A percentile compares a stretch with the other conserved stretches of the same genome.
These are phyloP conservation scores for Colletotrichum falcatum DNA, from an alignment of 2,329 filamentous ascomycete genomes.

Conservation along the genomic window DNA sequence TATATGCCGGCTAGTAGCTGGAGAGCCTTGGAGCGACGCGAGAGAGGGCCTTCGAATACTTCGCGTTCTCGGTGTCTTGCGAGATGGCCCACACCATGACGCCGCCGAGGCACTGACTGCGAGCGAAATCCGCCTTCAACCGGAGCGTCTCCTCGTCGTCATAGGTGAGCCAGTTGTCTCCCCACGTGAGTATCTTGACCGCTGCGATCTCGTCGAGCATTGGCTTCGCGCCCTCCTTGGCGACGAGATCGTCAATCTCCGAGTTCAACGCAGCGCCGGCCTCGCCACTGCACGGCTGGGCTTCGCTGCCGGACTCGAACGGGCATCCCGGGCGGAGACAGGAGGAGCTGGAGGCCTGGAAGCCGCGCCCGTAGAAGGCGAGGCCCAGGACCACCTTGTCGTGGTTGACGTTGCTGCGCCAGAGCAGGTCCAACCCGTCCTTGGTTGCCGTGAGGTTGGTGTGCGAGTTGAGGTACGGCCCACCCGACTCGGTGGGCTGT, in stretches of 20 bases:
- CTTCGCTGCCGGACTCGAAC: constrained; percentile 1
- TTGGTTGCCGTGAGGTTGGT: constrained; percentile 60
- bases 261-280: constrained; percentile 43
- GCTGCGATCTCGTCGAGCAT: constrained; percentile 44
- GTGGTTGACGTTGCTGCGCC: constrained; percentile 57
- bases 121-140: constrained; percentile 43
- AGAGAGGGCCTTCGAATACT: not conserved
- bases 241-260: constrained; percentile 46
- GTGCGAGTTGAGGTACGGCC: constrained; percentile 15
- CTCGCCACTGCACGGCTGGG: constrained; percentile 40
- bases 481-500: constrained; percentile 29
- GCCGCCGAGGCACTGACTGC: constrained; percentile 45
- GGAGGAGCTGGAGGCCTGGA: not conserved
- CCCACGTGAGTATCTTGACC: constrained; percentile 46
- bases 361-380: constrained; percentile 55
- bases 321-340: not conserved
- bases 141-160: constrained; percentile 45
- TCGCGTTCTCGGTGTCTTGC: constrained; percentile 18
- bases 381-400: constrained; percentile 57
- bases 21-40: not conserved
- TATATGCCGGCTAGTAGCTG: not conserved
- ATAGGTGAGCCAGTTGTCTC: constrained; percentile 48
- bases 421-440: constrained; percentile 57
- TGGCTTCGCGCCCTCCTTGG: constrained; percentile 12
- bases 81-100: constrained; percentile 44